phyloP scores from a whole-genome alignment of 192 early-diverging fungal species.

The Coemansia sp. region DNA sequence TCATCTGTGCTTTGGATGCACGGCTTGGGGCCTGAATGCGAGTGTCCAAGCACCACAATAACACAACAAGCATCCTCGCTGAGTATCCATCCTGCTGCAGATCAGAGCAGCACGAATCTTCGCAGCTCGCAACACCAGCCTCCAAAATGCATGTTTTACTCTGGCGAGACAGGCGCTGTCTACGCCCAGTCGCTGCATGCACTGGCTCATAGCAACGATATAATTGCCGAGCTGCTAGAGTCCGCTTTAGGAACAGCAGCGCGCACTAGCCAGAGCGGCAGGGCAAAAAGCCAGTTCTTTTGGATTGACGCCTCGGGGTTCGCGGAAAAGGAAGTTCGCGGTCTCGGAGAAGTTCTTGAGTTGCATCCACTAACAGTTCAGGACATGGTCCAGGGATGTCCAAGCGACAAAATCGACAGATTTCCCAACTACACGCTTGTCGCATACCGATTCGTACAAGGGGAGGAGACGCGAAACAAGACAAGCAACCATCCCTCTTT shows the following conservation, averaged over 20 bases:
- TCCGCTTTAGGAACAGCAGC: neutral
- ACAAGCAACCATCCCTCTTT: neutral
- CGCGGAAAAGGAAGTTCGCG: constrained; percentile 58
- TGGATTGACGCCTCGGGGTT: constrained; percentile 71
- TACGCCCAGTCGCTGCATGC: constrained; percentile 19
- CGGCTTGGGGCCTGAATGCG: neutral
- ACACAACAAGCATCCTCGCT: neutral
- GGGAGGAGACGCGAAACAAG: neutral
- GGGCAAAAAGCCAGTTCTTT: constrained; percentile 51
- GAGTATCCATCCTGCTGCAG: neutral
- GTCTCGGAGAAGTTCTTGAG: constrained; percentile 63
- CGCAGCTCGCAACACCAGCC: neutral
- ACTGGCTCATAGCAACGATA: constrained; percentile 9
- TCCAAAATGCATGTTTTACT: constrained; percentile 31
- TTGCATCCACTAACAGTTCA: constrained; percentile 81
- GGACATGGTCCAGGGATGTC: constrained; percentile 85
- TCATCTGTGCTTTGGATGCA: constrained; percentile 51
- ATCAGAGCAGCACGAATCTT: neutral
- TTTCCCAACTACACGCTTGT: constrained; percentile 65
- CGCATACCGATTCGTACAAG: constrained; percentile 48
- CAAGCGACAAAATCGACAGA: constrained; percentile 89
- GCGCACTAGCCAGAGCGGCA: neutral
- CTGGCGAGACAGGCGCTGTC: constrained; percentile 25
- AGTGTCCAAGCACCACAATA: neutral
- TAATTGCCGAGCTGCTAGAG: constrained; percentile 15